Evolutionary conservation across 164 flowering plant species (phyloP), one percentile per base, ranked within the genome.

Genomic region (Houttuynia cordata): DNA sequence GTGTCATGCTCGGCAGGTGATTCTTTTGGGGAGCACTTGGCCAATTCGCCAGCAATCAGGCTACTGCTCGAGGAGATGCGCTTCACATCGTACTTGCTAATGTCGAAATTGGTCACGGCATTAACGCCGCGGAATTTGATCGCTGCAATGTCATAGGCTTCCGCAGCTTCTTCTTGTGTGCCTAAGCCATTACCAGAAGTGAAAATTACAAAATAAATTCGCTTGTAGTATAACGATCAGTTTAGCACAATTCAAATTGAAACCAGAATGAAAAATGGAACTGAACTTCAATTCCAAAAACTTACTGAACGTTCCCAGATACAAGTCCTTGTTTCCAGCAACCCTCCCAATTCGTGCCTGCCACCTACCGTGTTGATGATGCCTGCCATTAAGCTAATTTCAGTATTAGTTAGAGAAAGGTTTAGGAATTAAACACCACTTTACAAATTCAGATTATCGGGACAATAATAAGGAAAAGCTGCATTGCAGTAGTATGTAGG

Each of bases 351-450:
- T 87, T 71, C 94, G 73, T 60, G 94, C 94, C 74, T 89, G 94
- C 96, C 96, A 89, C 57, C 94, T 82, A 68, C 94, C 96, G 77
- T 86, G 96, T 65, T 86, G 91, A 75, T 87, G 97, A 64, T 87
- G 94, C 69, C 97, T 89, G 76, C 37, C 30, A 71, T 12, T 17
- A 3, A n/a, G 2, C 14, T 53, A 60, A 64, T 64, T 22, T n/a
- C n/a, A n/a, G n/a, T n/a, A n/a, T n/a, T n/a, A n/a, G n/a, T n/a
- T n/a, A n/a, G n/a, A n/a, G n/a, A n/a, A n/a, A n/a, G n/a, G n/a
- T n/a, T n/a, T n/a, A n/a, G n/a, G n/a, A n/a, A n/a, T n/a, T n/a
- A n/a, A n/a, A n/a, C n/a, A n/a, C n/a, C n/a, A n/a, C n/a, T n/a
- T n/a, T n/a, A n/a, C n/a, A n/a, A n/a, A n/a, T n/a, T n/a, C n/a